Conservation (phyloP, 805 yeast species). For the Priceomyces fermenticarens region DNA sequence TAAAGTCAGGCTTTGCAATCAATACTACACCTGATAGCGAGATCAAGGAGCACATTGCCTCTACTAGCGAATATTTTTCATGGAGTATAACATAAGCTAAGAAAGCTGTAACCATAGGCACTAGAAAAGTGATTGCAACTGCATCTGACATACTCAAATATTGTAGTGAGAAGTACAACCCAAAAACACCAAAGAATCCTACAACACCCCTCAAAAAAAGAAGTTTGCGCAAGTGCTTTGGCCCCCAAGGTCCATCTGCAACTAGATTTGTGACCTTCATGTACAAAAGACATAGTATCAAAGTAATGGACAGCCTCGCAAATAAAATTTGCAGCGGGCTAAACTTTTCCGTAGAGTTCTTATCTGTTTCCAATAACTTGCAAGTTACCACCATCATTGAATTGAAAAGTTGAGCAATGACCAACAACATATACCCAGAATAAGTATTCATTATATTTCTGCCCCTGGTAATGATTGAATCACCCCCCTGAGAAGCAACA, state of each 20-base stretch:
- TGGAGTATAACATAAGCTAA: conserved; percentile 65
- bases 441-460: conserved; percentile 21
- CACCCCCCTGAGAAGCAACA: too few species aligned
- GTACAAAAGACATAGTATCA: conserved; percentile 52
- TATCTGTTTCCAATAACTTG: conserved; percentile 67
- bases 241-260: conserved; percentile 69
- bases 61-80: conserved; percentile 64
- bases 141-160: conserved; percentile 79
- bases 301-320: conserved; percentile 74
- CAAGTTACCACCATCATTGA: conserved; percentile 75
- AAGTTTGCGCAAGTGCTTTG: conserved; percentile 50
- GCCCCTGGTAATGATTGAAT: not conserved
- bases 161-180: conserved; percentile 70
- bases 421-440: conserved; percentile 55
- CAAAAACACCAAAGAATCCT: conserved; percentile 81
- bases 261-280: conserved; percentile 49
- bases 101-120: conserved; percentile 74
- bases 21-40: conserved; percentile 75
- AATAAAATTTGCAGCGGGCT: conserved; percentile 78
- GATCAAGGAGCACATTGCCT: conserved; percentile 63
- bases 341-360: conserved; percentile 55
- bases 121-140: conserved; percentile 71
- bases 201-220: conserved; percentile 61
- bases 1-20: conserved; percentile 76
- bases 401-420: conserved; percentile 69